Conservation (phyloP, 139 green algal genomes). For the Trebouxia sp. region DNA sequence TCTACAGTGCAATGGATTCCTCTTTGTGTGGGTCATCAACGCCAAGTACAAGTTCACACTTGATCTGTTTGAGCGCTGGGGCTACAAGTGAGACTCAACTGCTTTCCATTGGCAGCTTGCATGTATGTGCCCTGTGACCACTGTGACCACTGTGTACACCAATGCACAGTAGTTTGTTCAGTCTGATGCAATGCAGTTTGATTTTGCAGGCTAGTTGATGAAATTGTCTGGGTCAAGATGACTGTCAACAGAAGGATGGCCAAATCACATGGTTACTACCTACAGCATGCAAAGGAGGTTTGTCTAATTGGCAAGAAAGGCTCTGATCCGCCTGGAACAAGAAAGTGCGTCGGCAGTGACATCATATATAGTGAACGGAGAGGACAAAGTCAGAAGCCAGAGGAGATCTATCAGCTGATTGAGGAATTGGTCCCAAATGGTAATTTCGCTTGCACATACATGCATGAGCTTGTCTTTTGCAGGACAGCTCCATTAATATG, state of each 20-base stretch:
- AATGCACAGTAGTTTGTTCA: too few species aligned
- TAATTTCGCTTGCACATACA: not conserved
- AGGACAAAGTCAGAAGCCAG: constrained; percentile 94
- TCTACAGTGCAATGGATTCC: constrained; percentile 78
- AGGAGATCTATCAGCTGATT: constrained; percentile 96
- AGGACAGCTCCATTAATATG: too few species aligned
- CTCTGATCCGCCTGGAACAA: constrained; percentile 39
- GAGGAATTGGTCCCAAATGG: constrained; percentile 87
- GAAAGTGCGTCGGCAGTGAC: constrained; percentile 62
- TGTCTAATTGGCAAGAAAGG: constrained; percentile 84
- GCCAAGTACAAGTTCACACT: constrained; percentile 91
- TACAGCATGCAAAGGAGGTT: constrained; percentile 91
- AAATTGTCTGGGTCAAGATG: constrained; percentile 96
- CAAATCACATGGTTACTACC: constrained; percentile 95
- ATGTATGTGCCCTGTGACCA: not conserved
- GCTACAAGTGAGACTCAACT: constrained; percentile 70
- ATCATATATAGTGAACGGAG: constrained; percentile 87
- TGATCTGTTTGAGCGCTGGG: constrained; percentile 89
- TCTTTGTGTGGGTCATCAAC: constrained; percentile 98
- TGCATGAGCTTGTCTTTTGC: not conserved
- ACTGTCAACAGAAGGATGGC: constrained; percentile 89
- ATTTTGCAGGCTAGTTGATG: constrained; percentile 82
- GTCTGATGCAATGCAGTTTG: not conserved
- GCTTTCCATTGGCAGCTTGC: not conserved
- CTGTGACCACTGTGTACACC: too few species aligned